Evolutionary conservation across 352 stramenopile species (phyloP), one percentile per base, ranked within the genome.

Genomic region (Globisporangium middletonii): DNA sequence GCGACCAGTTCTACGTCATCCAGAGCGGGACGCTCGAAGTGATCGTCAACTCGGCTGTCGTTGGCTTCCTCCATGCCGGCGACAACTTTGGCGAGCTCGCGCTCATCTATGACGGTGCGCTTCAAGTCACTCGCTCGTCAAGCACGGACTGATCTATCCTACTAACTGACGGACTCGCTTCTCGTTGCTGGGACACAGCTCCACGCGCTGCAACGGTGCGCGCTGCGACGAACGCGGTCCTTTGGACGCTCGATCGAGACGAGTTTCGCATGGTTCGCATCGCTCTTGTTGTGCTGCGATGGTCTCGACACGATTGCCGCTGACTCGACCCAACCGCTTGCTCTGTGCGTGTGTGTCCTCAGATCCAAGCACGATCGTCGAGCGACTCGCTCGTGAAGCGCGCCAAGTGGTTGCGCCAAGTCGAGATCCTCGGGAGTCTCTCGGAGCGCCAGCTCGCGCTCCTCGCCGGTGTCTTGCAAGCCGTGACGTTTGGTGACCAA

Each of bases 1-100:
- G 93, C 46, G 87, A 98, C 67, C 76, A 93, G 61, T 98, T 98
- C 54, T 98, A 97, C 72, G 79, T 91, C 41, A 64, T 91, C 35
- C 77, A 91, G 52, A 59, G 54, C 4, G 80, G 80, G 6, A 81
- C 67, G 9, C 74, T 88, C 4, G 80, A 91, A 45, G 79, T 87
- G 16, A 76, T 84, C n/a, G 80, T 91, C 50, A 91, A 91, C 60
- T 60, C 55, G 4, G 58, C 67, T 16, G 66, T 79, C 16, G 76
- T 91, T 4, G 80, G 80, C 1, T 75, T 71, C 50, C 68, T 91
- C 16, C 68, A 68, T 2, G 63, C 74, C 1, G 80, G 76, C 13
- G 78, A 86, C 41, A 74, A 91, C 60, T 98, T 98, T 49, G 92
- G 92, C 33, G 92, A 97, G 62, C 74, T 98, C 30, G 84, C 83